A percentile compares a stretch with the other conserved stretches of the same genome.
Conservation (phyloP, 2,329 filamentous ascomycete species). For the Myriangium duriaei region DNA sequence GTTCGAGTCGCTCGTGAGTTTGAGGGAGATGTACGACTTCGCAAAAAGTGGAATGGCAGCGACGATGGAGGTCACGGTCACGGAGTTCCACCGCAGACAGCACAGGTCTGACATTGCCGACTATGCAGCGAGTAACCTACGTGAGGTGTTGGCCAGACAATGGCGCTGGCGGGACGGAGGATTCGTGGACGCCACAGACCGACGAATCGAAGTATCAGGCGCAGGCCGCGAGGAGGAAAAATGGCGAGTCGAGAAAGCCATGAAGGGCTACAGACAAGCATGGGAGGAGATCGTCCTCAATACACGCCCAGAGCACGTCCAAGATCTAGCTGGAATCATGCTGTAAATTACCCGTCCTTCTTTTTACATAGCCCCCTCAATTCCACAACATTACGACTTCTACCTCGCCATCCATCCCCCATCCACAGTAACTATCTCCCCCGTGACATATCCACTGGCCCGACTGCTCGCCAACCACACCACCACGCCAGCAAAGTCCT, state of each 20-base stretch:
- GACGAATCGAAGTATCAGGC: background rate
- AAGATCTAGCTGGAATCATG: too few relatives aligned
- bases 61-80: background rate
- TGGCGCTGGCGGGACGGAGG: constrained; percentile 1
- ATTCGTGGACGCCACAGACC: background rate
- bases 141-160: background rate
- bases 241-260: background rate
- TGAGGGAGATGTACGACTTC: background rate
- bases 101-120: background rate
- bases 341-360: too few relatives aligned
- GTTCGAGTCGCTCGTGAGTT: background rate
- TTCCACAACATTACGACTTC: background rate
- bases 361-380: background rate
- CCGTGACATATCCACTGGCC: constrained; percentile 70
- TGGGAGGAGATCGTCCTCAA: background rate
- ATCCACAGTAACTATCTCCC: constrained; percentile 72
- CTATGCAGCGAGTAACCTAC: background rate
- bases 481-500: constrained; percentile 76
- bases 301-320: too few relatives aligned
- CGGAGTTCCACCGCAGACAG: too few relatives aligned
- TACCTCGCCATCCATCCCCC: constrained; percentile 50
- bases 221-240: background rate
- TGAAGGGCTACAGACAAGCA: background rate
- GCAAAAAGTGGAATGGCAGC: background rate
- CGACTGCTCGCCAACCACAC: constrained; percentile 55